Base-by-base conservation (phyloP, 2,329 filamentous ascomycete species). In the Fonsecaea pugnacius region DNA sequence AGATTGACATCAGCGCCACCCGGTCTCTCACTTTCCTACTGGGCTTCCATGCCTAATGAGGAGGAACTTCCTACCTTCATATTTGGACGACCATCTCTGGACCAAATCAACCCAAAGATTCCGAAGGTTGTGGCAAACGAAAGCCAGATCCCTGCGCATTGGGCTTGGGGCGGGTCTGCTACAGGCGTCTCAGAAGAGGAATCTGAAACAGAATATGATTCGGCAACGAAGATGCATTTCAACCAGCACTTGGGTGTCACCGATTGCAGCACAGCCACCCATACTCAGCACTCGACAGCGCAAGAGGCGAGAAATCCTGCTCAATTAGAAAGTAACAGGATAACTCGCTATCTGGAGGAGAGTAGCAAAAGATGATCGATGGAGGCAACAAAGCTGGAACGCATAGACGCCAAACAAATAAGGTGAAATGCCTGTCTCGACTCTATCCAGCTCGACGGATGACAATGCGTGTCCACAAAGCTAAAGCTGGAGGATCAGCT, bases 331-430 rank as follows among this genome's bases (percentile, higher is more conserved):
- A 64, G 61, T 54, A 4, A 60, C 51, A 9, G 4, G 32, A 57
- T 64, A 55, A 32, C 61, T 43, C 52, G 30, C 18, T 14, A 58
- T 33, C 35, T 66, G 64, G 64, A 66, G 24, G 24, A 60, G 40
- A 50, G 64, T 46, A 66, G 64, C 53, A 48, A 38, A 54, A 14
- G 10, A 18, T 38, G 52, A 21, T 43, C 61, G 61, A 58, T 24
- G 38, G 33, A 38, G 27, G 58, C 36, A 10, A 61, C 10, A 33
- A 46, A 24, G 21, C 14, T 27, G 12, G 12, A 27, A 30, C 18
- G 21, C 7, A 32, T 16, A 10, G 12, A 24, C 10, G 48, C n/a
- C 5, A 3, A 32, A n/a, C 27, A 27, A 8, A 51, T 53, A 7
- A 43, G 16, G 38, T 43, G 38, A 18, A 43, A 18, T 16, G n/a